Percentiles rank a stretch among this genome's conserved stretches.
phyloP scores from a whole-genome alignment of 2,329 filamentous ascomycete genomes.

The Plenodomus lindquistii region DNA sequence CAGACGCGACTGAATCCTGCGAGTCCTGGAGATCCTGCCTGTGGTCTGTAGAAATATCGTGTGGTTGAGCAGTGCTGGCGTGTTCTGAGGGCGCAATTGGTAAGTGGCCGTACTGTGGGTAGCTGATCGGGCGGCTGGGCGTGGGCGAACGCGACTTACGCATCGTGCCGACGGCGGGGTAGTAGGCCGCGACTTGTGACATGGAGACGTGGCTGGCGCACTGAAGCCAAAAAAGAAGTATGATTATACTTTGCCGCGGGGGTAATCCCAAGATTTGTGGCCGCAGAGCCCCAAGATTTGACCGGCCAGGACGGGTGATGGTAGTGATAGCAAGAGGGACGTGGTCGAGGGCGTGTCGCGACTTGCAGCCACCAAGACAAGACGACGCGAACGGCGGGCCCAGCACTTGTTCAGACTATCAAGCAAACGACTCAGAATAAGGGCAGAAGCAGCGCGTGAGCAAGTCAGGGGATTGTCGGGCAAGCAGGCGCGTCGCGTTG shows the following conservation, averaged over 20 bases:
- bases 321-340: background rate
- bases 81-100: constrained; percentile 23
- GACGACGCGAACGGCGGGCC: constrained; percentile 22
- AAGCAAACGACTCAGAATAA: background rate
- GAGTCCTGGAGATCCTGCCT: constrained; percentile 27
- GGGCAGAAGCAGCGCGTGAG: constrained; percentile 4
- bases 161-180: constrained; percentile 20
- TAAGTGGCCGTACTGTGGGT: constrained; percentile 18
- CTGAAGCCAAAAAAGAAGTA: background rate
- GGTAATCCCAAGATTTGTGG: background rate
- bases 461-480: constrained; percentile 6
- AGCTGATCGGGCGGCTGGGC: constrained; percentile 4
- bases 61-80: constrained; percentile 14
- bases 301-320: background rate
- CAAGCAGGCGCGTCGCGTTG: constrained; percentile 22
- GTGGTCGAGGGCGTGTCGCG: constrained; percentile 13
- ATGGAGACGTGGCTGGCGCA: background rate
- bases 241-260: background rate
- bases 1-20: constrained; percentile 41
- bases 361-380: constrained; percentile 11
- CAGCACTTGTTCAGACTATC: constrained; percentile 1
- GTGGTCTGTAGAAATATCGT: constrained; percentile 11
- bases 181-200: constrained; percentile 14
- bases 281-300: constrained; percentile 1
- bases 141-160: constrained; percentile 24